Base-by-base conservation (phyloP, 1,284 basidiomycete genomes). In the Trametes polyzona region DNA sequence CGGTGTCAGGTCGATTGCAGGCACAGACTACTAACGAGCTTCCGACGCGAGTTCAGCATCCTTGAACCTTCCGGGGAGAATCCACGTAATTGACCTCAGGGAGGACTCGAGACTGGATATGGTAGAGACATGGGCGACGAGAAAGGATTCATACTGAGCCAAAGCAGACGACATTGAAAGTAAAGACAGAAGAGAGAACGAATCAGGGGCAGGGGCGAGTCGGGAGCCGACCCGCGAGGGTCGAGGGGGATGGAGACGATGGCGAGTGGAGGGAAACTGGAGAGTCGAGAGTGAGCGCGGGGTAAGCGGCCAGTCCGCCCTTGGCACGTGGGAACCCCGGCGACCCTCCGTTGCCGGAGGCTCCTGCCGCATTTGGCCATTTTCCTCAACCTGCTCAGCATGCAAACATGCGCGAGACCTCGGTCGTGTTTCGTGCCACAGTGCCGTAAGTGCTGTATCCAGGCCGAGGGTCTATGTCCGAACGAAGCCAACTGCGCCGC, bases 1-100 rank as follows among this genome's bases (percentile, higher is more conserved):
- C 12, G 23, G 19, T 12, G 47, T 58, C 12, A 42, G 32, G 17
- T 35, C 39, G 40, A 29, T 32, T 40, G 42, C 21, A 36, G 50
- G 36, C 24, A 55, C n/a, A 26, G 23, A 6, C 19, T 49, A 90
- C 93, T 84, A 66, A 95, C 94, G 78, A 69, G 90, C 86, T 82
- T 96, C 95, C 33, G 92, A 94, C 53, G 90, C 93, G 56, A 98
- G 79, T 73, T 98, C 96, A 52, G 95, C 93, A 81, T 98, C 96
- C 72, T 95, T 94, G 83, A 98, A 98, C 60, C 95, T 84, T 62
- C 95, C 96, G 19, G 96, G 95, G 23, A 98, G 80, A 65, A 98
- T 89, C 92, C 95, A 98, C 35, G 94, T 96, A 64, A 97, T 77
- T 58, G 93, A 95, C 57, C 94, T 82, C 62, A 98, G 76, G 11